phyloP scores from a whole-genome alignment of 1,139 yeast genomes.

The Scheffersomyces illinoinensis region DNA sequence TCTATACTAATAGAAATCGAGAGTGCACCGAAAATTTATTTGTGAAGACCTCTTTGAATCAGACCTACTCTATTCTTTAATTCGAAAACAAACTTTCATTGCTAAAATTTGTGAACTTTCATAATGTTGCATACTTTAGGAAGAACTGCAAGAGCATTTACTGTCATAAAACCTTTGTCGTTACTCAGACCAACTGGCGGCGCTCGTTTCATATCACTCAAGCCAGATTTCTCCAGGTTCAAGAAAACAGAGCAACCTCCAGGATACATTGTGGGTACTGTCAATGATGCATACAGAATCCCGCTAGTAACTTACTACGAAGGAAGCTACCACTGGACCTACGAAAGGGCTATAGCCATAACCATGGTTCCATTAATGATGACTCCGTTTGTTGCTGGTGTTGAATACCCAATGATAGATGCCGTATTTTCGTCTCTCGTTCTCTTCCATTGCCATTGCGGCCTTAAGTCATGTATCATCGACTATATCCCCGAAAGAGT shows the following conservation, averaged over 20 bases:
- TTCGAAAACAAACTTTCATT: background rate
- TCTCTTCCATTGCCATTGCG: slow-evolving; percentile 75
- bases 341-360: slow-evolving; percentile 68
- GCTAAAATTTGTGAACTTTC: background rate
- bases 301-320: slow-evolving; percentile 64
- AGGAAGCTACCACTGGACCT: slow-evolving; percentile 90
- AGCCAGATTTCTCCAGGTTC: slow-evolving; percentile 48
- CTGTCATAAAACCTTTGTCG: background rate
- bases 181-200: background rate
- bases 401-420: slow-evolving; percentile 69
- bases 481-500: slow-evolving; percentile 88
- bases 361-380: slow-evolving; percentile 74
- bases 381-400: slow-evolving; percentile 71
- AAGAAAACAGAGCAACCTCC: slow-evolving; percentile 64
- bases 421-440: slow-evolving; percentile 62
- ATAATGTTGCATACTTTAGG: background rate
- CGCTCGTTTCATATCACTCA: slow-evolving; percentile 25
- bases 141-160: background rate
- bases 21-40: background rate
- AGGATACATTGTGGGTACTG: slow-evolving; percentile 69
- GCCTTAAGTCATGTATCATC: slow-evolving; percentile 81
- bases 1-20: background rate
- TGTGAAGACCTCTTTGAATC: background rate
- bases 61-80: background rate
- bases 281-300: slow-evolving; percentile 74